Evolutionary conservation across 305 asterid species (phyloP).

Genomic region (Ruellia speciosa): DNA sequence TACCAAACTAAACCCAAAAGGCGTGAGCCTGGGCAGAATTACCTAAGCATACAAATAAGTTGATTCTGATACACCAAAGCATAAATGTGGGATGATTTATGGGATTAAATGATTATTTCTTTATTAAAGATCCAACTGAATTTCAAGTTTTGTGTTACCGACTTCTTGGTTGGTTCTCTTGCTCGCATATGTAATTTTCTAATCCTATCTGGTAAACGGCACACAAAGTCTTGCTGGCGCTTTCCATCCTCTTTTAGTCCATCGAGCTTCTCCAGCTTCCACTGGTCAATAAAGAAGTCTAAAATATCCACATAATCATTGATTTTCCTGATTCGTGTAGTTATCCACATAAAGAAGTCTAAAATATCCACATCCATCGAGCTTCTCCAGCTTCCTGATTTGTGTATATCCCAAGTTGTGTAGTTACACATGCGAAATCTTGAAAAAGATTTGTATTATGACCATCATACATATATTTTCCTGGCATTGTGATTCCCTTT

Average conservation of each 20-base stretch:
- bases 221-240: conserved; percentile 30
- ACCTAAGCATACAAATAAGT: no score
- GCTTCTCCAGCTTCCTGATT: no score
- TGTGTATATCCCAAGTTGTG: conserved; percentile 28
- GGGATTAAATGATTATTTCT: background rate
- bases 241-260: conserved; percentile 31
- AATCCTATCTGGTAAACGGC: conserved; percentile 26
- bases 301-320: conserved; percentile 29
- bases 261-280: conserved; percentile 30
- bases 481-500: conserved; percentile 30
- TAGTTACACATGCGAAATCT: conserved; percentile 28
- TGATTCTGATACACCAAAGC: no score
- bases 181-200: conserved; percentile 15
- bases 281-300: conserved; percentile 28
- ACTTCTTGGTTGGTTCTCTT: conserved; percentile 29
- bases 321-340: conserved; percentile 33
- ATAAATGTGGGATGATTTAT: no score
- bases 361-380: conserved; percentile 29
- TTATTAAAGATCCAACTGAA: conserved; percentile 33
- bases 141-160: conserved; percentile 10
- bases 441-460: conserved; percentile 25
- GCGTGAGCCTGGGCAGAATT: no score
- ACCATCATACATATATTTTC: conserved; percentile 32
- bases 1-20: no score
- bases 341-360: conserved; percentile 29